Evolutionary conservation across 371 early-diverging fungal species (phyloP).

Genomic region (Conidiobolus incongruus): DNA sequence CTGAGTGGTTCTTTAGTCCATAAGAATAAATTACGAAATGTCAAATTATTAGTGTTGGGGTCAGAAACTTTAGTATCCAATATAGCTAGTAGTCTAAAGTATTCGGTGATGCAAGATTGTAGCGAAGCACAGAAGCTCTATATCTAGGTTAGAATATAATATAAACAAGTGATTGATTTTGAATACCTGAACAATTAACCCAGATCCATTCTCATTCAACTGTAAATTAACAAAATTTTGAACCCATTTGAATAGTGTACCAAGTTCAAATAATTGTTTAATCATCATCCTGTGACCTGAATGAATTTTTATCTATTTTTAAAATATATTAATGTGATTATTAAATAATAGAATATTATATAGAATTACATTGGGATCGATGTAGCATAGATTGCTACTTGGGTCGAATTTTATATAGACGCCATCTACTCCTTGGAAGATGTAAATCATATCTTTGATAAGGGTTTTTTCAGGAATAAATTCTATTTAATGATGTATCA

Average conservation of each 20-base stretch:
- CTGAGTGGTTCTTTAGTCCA: constrained; percentile 67
- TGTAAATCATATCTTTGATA: constrained; percentile 65
- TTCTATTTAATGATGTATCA: no score
- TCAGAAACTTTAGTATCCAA: constrained; percentile 35
- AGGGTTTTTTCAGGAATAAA: constrained; percentile 28
- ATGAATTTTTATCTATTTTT: background rate
- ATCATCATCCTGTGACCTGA: background rate
- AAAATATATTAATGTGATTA: no score
- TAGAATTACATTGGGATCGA: constrained; percentile 26
- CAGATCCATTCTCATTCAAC: constrained; percentile 17
- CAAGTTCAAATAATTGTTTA: constrained; percentile 27
- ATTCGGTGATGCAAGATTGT: constrained; percentile 48
- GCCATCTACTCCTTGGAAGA: constrained; percentile 90
- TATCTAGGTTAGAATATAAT: background rate
- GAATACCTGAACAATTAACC: constrained; percentile 34
- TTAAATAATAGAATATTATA: no score
- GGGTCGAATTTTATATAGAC: constrained; percentile 40
- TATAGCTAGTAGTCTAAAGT: constrained; percentile 62
- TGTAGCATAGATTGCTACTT: constrained; percentile 15
- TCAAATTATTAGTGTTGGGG: constrained; percentile 20
- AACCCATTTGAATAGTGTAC: constrained; percentile 42
- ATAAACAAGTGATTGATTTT: background rate
- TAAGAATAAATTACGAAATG: constrained; percentile 59
- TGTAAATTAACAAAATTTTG: constrained; percentile 16
- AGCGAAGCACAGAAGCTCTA: constrained; percentile 66